These are phyloP conservation scores for Ichthyophonus hoferi DNA, from an alignment of 208 protist genomes.

Conservation along the genomic window DNA sequence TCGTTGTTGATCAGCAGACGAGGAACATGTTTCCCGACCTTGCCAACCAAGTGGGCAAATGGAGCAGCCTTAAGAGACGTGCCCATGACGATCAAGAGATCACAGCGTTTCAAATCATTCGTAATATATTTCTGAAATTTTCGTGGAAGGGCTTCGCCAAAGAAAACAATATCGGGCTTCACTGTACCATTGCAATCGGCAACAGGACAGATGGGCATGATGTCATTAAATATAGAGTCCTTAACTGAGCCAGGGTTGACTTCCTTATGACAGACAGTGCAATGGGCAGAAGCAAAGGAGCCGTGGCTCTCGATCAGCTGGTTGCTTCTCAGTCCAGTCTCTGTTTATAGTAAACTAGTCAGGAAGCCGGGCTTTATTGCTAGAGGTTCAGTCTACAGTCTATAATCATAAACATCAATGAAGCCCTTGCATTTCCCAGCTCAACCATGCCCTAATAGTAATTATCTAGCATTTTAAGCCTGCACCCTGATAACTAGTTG, in stretches of 20 bases:
- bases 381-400: too few species aligned
- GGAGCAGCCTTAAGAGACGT: slow-evolving; percentile 60
- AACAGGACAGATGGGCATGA: not conserved
- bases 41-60: slow-evolving; percentile 32
- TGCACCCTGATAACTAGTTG: too few species aligned
- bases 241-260: not conserved
- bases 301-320: not conserved
- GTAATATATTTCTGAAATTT: slow-evolving; percentile 37
- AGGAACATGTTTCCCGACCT: not conserved
- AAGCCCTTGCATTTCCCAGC: too few species aligned
- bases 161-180: slow-evolving; percentile 66
- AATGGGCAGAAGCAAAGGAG: not conserved
- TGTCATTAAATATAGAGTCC: not conserved
- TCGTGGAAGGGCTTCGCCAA: slow-evolving; percentile 52
- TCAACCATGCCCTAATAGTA: too few species aligned
- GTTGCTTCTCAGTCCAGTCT: not conserved
- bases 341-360: not conserved
- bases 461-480: too few species aligned
- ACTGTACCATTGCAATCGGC: not conserved
- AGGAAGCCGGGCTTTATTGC: too few species aligned
- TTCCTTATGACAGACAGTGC: not conserved
- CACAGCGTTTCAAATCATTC: slow-evolving; percentile 42
- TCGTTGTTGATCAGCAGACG: not conserved
- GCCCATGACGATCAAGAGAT: slow-evolving; percentile 62
- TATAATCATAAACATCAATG: too few species aligned